Percentiles rank a stretch among this genome's conserved stretches.
Conservation (phyloP, 2,329 filamentous ascomycete species). For the Fusarium protoensiforme region DNA sequence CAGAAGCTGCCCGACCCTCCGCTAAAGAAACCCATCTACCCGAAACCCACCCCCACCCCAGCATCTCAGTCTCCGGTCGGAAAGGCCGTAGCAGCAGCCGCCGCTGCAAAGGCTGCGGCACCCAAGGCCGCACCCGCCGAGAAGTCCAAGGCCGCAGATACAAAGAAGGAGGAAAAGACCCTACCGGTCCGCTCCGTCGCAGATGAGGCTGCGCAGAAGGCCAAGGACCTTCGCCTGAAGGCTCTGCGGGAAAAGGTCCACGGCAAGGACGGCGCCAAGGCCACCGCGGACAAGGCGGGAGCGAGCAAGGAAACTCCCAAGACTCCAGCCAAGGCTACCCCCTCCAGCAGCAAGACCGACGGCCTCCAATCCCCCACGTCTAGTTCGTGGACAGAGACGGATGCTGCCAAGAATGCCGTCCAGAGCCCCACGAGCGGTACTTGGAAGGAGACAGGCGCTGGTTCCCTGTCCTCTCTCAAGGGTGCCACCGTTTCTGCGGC, state of each 20-base stretch:
- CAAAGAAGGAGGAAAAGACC: slow-evolving; percentile 43
- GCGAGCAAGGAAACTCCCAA: not conserved
- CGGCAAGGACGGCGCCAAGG: slow-evolving; percentile 52
- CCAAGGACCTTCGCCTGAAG: slow-evolving; percentile 68
- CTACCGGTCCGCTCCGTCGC: slow-evolving; percentile 66
- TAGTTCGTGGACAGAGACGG: slow-evolving; percentile 52
- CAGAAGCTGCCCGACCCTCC: slow-evolving; percentile 58
- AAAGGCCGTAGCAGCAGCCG: slow-evolving; percentile 38
- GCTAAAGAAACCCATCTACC: slow-evolving; percentile 42
- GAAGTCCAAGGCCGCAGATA: slow-evolving; percentile 26
- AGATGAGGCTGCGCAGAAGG: slow-evolving; percentile 73
- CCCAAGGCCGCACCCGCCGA: slow-evolving; percentile 30
- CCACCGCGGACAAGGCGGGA: not conserved
- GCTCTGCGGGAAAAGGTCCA: slow-evolving; percentile 66
- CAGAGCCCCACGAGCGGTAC: slow-evolving; percentile 57
- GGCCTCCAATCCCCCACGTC: slow-evolving; percentile 60
- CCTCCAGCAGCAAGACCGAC: slow-evolving; percentile 26
- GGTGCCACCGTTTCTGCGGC: slow-evolving; percentile 48
- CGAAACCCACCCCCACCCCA: slow-evolving; percentile 42
- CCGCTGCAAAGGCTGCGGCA: slow-evolving; percentile 28
- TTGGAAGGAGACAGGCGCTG: slow-evolving; percentile 51
- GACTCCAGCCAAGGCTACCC: slow-evolving; percentile 13
- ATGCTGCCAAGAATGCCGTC: slow-evolving; percentile 46
- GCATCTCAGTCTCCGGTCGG: slow-evolving; percentile 26
- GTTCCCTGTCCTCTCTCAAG: slow-evolving; percentile 24